phyloP scores from a whole-genome alignment of 2,329 filamentous ascomycete genomes.

The Hypoxylon sp. region DNA sequence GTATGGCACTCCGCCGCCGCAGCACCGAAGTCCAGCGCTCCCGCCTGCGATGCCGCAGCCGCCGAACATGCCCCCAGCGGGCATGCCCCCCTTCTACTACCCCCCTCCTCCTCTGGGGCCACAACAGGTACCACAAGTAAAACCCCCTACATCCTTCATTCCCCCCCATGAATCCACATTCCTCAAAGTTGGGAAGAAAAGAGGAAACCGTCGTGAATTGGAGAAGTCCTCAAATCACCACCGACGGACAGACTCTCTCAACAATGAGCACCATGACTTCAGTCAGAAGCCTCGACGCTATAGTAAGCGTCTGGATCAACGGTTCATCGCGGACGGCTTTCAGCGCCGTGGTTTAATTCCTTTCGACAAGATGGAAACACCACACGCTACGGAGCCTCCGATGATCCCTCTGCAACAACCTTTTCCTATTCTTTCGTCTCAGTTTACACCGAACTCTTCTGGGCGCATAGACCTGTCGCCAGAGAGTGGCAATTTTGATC shows the following conservation, averaged over 20 bases:
- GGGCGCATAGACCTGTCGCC: constrained; percentile 73
- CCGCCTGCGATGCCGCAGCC: constrained; percentile 75
- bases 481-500: constrained; percentile 79
- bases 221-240: constrained; percentile 62
- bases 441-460: constrained; percentile 37
- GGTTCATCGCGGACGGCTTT: constrained; percentile 52
- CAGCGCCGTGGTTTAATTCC: constrained; percentile 37
- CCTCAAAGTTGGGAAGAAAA: constrained; percentile 62
- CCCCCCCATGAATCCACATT: constrained; percentile 56
- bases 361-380: constrained; percentile 40
- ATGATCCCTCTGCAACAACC: constrained; percentile 50
- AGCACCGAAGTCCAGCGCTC: constrained; percentile 61
- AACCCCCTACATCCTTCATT: constrained; percentile 61
- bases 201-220: constrained; percentile 61
- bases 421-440: constrained; percentile 50
- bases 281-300: constrained; percentile 59
- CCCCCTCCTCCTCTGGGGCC: constrained; percentile 71
- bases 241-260: constrained; percentile 58
- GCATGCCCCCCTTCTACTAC: constrained; percentile 74
- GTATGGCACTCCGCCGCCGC: constrained; percentile 63
- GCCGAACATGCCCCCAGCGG: constrained; percentile 75
- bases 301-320: constrained; percentile 63
- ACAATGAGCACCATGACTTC: constrained; percentile 55
- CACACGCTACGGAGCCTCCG: constrained; percentile 42
- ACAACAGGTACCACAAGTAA: constrained; percentile 74